Evolutionary conservation across 2,329 filamentous ascomycete species (phyloP).

Genomic region (Talaromyces amestolkiae): DNA sequence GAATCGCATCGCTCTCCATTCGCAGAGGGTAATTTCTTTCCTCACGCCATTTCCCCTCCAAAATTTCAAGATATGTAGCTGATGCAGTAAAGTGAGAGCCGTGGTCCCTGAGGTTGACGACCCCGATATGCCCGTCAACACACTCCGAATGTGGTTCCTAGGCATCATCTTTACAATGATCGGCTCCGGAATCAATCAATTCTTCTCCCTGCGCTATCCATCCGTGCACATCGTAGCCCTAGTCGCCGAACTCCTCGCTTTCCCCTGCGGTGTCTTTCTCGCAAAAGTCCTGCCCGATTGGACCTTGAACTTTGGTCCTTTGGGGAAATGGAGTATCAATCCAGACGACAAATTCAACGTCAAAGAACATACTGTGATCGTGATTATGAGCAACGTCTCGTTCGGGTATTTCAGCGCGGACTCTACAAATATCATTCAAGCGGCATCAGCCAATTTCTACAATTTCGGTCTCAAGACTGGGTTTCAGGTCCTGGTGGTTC

Average conservation of each 20-base stretch:
- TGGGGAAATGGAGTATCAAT: constrained; percentile 33
- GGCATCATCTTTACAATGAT: constrained; percentile 47
- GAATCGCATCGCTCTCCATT: constrained; percentile 31
- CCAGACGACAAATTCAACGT: constrained; percentile 47
- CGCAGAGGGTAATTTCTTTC: constrained; percentile 20
- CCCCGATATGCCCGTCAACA: constrained; percentile 29
- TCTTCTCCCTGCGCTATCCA: constrained; percentile 48
- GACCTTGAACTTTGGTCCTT: constrained; percentile 22
- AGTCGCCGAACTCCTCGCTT: constrained; percentile 46
- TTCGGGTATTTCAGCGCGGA: constrained; percentile 49
- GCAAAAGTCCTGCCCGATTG: constrained; percentile 42
- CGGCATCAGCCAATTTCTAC: constrained; percentile 39
- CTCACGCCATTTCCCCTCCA: background rate
- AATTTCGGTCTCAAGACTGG: constrained; percentile 41
- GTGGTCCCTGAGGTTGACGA: constrained; percentile 31
- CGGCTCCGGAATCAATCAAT: constrained; percentile 47
- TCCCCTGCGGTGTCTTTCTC: constrained; percentile 41
- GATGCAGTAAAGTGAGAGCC: constrained; percentile 22
- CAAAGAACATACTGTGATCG: constrained; percentile 48
- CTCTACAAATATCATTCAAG: constrained; percentile 48
- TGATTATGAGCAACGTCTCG: constrained; percentile 51
- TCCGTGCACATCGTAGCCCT: constrained; percentile 45
- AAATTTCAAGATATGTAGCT: background rate
- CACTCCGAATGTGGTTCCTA: constrained; percentile 43
- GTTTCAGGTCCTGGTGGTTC: constrained; percentile 39